Base-by-base conservation (phyloP, 805 yeast species). In the Brettanomyces naardenensis region DNA sequence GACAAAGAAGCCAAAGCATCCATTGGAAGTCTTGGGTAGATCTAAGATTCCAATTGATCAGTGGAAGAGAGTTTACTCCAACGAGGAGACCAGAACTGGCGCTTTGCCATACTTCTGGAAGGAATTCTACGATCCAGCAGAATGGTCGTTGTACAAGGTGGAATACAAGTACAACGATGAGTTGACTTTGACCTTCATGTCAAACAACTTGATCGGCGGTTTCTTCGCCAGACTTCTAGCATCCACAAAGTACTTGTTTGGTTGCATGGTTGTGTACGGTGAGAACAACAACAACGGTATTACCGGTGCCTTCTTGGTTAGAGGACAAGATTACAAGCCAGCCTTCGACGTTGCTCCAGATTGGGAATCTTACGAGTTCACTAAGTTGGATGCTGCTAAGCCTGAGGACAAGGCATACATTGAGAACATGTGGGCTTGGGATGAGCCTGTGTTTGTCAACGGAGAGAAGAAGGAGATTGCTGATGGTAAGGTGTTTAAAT, bases 331-430 rank as follows among this genome's bases (percentile, higher is more conserved):
- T 45, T 68, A 54, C 61, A 75, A 54, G 41, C 95, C 97, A 65
- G 98, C 96, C 47, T 87, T 90, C 60, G 84, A 90, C 49, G 97
- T 92, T 65, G 98, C 97, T 60, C 97, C 98, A 66, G 98, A 92
- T 71, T 88, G 95, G 95, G 97, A 90, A 71, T 86, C 96, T 35
- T 90, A 86, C 72, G 60, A 62, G 43, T 87, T 75, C 83, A 68
- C 77, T 61, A 80, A 85, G 72, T 73, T 90, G 58, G 97, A 90
- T 62, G 75, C 81, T 44, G 54, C 87, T 55, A 75, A 76, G 52
- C 77, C 75, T 51, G 92, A 76, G 61, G 85, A 75, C 73, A 80
- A 73, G 67, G 84, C 71, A 47, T 85, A 86, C 59, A 65, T 92
- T 55, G 73, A 84, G 67, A 85, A 88, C 78, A 73, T 88, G 80